phyloP scores from a whole-genome alignment of 1,139 yeast species.

The Wickerhamiella infanticola region DNA sequence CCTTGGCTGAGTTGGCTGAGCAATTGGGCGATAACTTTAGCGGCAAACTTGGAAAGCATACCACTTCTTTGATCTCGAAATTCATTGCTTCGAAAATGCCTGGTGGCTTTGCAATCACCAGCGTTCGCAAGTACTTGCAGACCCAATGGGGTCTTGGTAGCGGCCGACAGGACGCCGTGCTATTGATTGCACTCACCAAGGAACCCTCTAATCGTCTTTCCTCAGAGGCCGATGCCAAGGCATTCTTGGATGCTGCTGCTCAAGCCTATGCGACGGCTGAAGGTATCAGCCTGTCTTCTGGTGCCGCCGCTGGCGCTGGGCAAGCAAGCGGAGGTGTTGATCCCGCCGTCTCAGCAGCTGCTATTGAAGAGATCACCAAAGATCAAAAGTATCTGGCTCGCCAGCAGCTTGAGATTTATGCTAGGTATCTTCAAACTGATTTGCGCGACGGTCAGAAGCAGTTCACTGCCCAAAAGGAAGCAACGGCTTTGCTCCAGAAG shows the following conservation, averaged over 20 bases:
- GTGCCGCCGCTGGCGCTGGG: slow-evolving; percentile 39
- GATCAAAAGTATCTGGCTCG: slow-evolving; percentile 81
- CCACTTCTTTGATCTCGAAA: slow-evolving; percentile 76
- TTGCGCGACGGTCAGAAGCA: slow-evolving; percentile 82
- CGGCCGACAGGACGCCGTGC: slow-evolving; percentile 87
- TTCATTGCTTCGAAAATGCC: slow-evolving; percentile 96
- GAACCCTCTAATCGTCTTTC: slow-evolving; percentile 87
- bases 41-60: slow-evolving; percentile 87
- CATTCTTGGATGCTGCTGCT: slow-evolving; percentile 66
- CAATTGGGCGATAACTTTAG: slow-evolving; percentile 78
- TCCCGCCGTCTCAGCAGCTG: slow-evolving; percentile 88
- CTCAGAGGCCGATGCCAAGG: slow-evolving; percentile 77
- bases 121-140: slow-evolving; percentile 82
- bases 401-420: slow-evolving; percentile 90
- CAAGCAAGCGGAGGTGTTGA: slow-evolving; percentile 56
- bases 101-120: slow-evolving; percentile 90
- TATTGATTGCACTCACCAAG: slow-evolving; percentile 65
- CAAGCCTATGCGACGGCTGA: slow-evolving; percentile 72
- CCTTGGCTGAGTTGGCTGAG: slow-evolving; percentile 88
- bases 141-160: slow-evolving; percentile 80
- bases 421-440: slow-evolving; percentile 87
- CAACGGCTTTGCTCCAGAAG: slow-evolving; percentile 64
- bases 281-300: slow-evolving; percentile 63
- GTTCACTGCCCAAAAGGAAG: slow-evolving; percentile 74
- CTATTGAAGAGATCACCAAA: slow-evolving; percentile 82